Base-by-base conservation (phyloP, 2,329 filamentous ascomycete species). In the Zelopaecilomyces penicillatus region DNA sequence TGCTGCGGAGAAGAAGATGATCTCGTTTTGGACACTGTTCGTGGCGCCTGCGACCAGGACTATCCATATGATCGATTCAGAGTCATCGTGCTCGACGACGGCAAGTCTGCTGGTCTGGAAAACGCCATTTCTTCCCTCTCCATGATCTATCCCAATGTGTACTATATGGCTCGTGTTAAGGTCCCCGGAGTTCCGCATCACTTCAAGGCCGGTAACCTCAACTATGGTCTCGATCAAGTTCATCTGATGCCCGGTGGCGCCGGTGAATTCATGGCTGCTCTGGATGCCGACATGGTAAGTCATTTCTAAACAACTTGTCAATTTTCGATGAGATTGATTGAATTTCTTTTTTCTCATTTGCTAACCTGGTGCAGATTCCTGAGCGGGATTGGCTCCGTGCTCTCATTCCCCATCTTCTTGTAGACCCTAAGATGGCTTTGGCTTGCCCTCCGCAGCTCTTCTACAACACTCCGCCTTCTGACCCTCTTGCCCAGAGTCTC, bases 191-290 rank as follows among this genome's bases (percentile, higher is more conserved):
- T 68, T 31, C 70, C 71, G 2, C 68, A 76, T 52, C 73, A 78
- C 55, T 82, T 78, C 67, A 83, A 83, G 65, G 77, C 79, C 1
- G 78, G 79, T 41, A 83, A 83, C 55, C 64, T 83, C 42, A 82
- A 81, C 60, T 75, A 77, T 45, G 80, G 75, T 31, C 60, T 78
- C 19, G 71, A 77, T 11, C 66, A 70, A 44, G 66, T 71, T 4
- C 65, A 66, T 11, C 55, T 61, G n/a, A 61, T 80, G 30, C 73
- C 74, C 1, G 75, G 74, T 12, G 76, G 76, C 27, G 66, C 74
- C n/a, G 67, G 68, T 35, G 67, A 75, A 53, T 82, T 69, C 57
- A 75, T 82, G 56, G 79, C 78, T n/a, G 75, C 75, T 34, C 64
- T 84, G 31, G 80, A 84, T 55, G 80, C 79, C 19, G 80, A 84